Evolutionary conservation across 1,139 yeast genomes (phyloP).

Genomic region (Nakaseomyces delphensis): DNA sequence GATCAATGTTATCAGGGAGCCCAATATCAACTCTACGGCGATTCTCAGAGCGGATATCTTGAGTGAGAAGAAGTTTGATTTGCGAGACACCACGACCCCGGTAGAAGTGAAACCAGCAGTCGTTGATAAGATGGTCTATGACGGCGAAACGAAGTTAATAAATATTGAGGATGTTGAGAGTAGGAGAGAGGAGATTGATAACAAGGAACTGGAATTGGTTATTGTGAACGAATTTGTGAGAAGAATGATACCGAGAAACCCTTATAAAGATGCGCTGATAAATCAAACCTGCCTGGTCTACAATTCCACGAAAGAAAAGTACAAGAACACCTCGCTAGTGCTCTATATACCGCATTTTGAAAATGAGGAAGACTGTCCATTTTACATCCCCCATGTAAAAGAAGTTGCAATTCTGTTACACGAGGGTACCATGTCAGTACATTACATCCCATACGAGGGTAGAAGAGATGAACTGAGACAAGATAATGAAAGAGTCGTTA

Average conservation of each 20-base stretch:
- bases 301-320: conserved; percentile 23
- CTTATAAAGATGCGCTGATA: conserved; percentile 70
- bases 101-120: background rate
- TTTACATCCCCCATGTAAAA: conserved; percentile 73
- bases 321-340: conserved; percentile 42
- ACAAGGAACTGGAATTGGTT: conserved; percentile 13
- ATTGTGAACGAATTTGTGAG: conserved; percentile 48
- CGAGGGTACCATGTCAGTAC: conserved; percentile 53
- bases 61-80: conserved; percentile 2
- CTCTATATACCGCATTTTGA: conserved; percentile 70
- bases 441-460: conserved; percentile 54
- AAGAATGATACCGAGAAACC: conserved; percentile 81
- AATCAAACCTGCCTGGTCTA: conserved; percentile 74
- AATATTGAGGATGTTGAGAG: conserved; percentile 47
- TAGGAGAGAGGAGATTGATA: conserved; percentile 22
- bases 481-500: conserved; percentile 51
- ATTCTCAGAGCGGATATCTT: conserved; percentile 82
- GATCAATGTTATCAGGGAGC: conserved; percentile 72
- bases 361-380: conserved; percentile 61
- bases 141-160: conserved; percentile 26
- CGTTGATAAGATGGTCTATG: conserved; percentile 11
- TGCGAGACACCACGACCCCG: background rate
- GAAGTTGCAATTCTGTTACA: conserved; percentile 70
- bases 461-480: conserved; percentile 16
- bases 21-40: conserved; percentile 87